phyloP scores from a whole-genome alignment of 495 filamentous ascomycete species.

The Penicillium riverlandense region DNA sequence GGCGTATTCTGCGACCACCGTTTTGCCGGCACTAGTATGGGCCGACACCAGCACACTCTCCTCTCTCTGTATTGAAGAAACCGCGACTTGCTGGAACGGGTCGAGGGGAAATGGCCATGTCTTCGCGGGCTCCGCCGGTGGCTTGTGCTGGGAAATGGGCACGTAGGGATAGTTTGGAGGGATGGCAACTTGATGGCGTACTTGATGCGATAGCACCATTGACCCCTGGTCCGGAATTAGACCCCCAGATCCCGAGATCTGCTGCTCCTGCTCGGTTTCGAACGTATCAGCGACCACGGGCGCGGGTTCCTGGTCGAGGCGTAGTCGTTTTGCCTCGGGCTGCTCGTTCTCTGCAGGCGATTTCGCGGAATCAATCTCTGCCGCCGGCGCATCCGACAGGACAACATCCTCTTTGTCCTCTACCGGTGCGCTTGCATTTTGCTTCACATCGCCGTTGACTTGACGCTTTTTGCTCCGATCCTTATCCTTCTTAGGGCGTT shows the following conservation, averaged over 20 bases:
- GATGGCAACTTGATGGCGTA: slow-evolving; percentile 93
- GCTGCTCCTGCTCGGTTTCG: slow-evolving; percentile 89
- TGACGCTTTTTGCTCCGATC: slow-evolving; percentile 64
- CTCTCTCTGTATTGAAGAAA: slow-evolving; percentile 86
- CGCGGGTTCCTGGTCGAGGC: slow-evolving; percentile 63
- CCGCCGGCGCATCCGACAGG: slow-evolving; percentile 26
- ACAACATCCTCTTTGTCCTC: slow-evolving; percentile 44
- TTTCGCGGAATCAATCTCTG: slow-evolving; percentile 14
- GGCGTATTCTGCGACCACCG: slow-evolving; percentile 95
- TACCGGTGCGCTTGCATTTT: slow-evolving; percentile 23
- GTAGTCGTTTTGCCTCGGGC: slow-evolving; percentile 64
- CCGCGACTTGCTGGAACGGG: slow-evolving; percentile 90
- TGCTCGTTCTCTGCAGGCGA: slow-evolving; percentile 28
- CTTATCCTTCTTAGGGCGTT: slow-evolving; percentile 50
- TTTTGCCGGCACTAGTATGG: slow-evolving; percentile 96
- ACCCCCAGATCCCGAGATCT: slow-evolving; percentile 79
- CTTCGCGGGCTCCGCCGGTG: slow-evolving; percentile 75
- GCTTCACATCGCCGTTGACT: slow-evolving; percentile 69
- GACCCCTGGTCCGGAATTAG: slow-evolving; percentile 58
- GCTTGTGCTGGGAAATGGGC: slow-evolving; percentile 83
- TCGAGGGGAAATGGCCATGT: slow-evolving; percentile 85
- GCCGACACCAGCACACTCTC: slow-evolving; percentile 96
- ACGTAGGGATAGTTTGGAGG: slow-evolving; percentile 90
- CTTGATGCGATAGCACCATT: slow-evolving; percentile 87
- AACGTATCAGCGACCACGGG: slow-evolving; percentile 90